Conservation (phyloP, 1,284 basidiomycete genomes). For the Austroboletus rostrupii region DNA sequence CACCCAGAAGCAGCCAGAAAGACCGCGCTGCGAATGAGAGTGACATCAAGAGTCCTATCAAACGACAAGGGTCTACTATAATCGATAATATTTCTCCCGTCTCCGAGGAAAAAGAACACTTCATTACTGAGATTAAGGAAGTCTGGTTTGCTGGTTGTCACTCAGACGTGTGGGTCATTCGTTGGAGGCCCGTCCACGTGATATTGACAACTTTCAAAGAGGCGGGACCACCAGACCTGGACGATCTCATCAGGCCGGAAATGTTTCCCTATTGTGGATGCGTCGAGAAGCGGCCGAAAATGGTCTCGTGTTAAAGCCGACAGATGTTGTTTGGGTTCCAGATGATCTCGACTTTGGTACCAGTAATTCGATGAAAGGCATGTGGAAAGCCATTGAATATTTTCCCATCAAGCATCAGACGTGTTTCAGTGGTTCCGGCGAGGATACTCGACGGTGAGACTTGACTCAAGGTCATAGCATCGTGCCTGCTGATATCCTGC, state of each 20-base stretch:
- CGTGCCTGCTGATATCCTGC: not conserved
- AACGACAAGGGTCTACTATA: not conserved
- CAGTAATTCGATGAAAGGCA: conserved; percentile 16
- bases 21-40: too few relatives aligned
- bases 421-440: conserved; percentile 10
- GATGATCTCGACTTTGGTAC: conserved; percentile 13
- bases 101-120: not conserved
- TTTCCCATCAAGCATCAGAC: conserved; percentile 20
- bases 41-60: not conserved
- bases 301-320: conserved; percentile 14
- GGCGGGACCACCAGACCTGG: conserved; percentile 18
- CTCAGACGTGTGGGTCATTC: conserved; percentile 26
- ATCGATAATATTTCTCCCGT: not conserved
- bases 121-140: conserved; percentile 17
- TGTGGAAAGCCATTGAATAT: conserved; percentile 17
- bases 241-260: conserved; percentile 14
- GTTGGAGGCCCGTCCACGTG: not conserved
- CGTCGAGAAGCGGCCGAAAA: conserved; percentile 11
- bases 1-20: too few relatives aligned
- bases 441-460: conserved; percentile 5
- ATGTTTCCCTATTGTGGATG: conserved; percentile 22
- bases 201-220: not conserved
- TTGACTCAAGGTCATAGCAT: not conserved
- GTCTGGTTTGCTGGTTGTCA: conserved; percentile 29
- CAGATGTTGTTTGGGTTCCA: conserved; percentile 13